A percentile compares a stretch with the other conserved stretches of the same genome.
These are phyloP conservation scores for Naganishia cerealis DNA, from an alignment of 1,284 basidiomycete species.

Conservation along the genomic window DNA sequence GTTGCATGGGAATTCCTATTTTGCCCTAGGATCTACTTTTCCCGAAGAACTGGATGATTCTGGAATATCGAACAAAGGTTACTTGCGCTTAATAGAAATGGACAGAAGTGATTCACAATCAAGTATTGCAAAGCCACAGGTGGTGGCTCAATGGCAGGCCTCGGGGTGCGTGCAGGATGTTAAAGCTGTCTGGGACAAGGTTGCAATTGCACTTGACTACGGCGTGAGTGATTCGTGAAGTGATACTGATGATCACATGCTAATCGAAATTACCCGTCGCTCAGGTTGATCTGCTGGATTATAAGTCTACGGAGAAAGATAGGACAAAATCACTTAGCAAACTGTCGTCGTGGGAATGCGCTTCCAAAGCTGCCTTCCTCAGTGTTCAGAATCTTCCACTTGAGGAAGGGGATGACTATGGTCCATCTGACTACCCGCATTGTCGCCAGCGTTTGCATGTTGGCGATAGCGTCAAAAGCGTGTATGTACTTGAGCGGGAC, in stretches of 20 bases:
- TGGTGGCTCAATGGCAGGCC: slow-evolving; percentile 38
- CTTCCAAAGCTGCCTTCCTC: slow-evolving; percentile 41
- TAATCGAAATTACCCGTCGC: not conserved
- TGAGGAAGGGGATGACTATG: not conserved
- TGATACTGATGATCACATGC: not conserved
- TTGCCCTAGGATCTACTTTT: slow-evolving; percentile 50
- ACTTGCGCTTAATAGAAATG: slow-evolving; percentile 40
- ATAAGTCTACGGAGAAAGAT: slow-evolving; percentile 1
- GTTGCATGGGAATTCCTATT: slow-evolving; percentile 39
- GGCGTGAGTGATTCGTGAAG: slow-evolving; percentile 59
- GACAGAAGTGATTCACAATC: slow-evolving; percentile 43
- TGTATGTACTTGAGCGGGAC: slow-evolving; percentile 67
- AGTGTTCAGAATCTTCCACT: slow-evolving; percentile 11
- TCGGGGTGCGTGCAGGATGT: slow-evolving; percentile 49
- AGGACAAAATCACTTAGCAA: not conserved
- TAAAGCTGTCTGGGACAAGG: slow-evolving; percentile 49
- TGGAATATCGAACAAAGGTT: slow-evolving; percentile 30
- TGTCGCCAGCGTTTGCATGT: slow-evolving; percentile 61
- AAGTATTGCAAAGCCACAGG: slow-evolving; percentile 33
- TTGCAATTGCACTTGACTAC: slow-evolving; percentile 69
- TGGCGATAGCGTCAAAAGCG: slow-evolving; percentile 79
- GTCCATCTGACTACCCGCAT: not conserved
- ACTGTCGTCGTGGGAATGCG: slow-evolving; percentile 14
- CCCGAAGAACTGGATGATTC: slow-evolving; percentile 42
- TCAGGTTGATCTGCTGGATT: slow-evolving; percentile 13